These are phyloP conservation scores for Medicago arabica DNA, from an alignment of 306 rosid genomes.

Conservation along the genomic window DNA sequence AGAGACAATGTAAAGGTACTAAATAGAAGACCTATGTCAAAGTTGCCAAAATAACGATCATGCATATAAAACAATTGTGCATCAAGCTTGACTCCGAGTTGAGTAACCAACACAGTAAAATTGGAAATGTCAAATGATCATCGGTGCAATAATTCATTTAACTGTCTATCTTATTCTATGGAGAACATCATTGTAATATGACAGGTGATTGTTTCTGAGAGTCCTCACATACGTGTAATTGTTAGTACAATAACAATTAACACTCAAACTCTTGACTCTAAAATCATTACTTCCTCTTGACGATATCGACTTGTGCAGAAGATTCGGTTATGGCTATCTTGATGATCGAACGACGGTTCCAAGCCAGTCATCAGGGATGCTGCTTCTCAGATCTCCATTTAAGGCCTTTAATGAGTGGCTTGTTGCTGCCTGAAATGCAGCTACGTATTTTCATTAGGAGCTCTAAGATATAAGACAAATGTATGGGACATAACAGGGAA, in stretches of 20 bases:
- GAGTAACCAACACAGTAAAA: background rate
- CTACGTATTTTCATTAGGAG: slow-evolving; percentile 30
- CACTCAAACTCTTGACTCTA: slow-evolving; percentile 2
- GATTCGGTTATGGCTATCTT: slow-evolving; percentile 33
- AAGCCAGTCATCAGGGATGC: slow-evolving; percentile 84
- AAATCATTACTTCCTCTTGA: background rate
- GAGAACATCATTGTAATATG: slow-evolving; percentile 25
- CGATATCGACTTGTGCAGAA: slow-evolving; percentile 29
- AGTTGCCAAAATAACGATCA: background rate
- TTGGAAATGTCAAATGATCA: slow-evolving; percentile 3
- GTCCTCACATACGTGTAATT: background rate
- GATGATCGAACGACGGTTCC: slow-evolving; percentile 75
- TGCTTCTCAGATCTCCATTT: slow-evolving; percentile 67
- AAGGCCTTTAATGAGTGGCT: slow-evolving; percentile 75
- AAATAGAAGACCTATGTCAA: background rate
- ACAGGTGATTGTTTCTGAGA: slow-evolving; percentile 15
- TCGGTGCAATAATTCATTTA: background rate
- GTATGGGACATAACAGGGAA: background rate
- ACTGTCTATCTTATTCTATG: slow-evolving; percentile 13
- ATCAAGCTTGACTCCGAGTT: background rate
- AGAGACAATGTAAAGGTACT: background rate
- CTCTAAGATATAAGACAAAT: slow-evolving; percentile 11
- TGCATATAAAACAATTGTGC: background rate
- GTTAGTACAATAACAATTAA: background rate
- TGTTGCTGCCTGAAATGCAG: slow-evolving; percentile 81